Evolutionary conservation across 140 eudicot genomes (phyloP), one percentile per base, ranked within the genome.

Genomic region (Bidens hawaiensis): DNA sequence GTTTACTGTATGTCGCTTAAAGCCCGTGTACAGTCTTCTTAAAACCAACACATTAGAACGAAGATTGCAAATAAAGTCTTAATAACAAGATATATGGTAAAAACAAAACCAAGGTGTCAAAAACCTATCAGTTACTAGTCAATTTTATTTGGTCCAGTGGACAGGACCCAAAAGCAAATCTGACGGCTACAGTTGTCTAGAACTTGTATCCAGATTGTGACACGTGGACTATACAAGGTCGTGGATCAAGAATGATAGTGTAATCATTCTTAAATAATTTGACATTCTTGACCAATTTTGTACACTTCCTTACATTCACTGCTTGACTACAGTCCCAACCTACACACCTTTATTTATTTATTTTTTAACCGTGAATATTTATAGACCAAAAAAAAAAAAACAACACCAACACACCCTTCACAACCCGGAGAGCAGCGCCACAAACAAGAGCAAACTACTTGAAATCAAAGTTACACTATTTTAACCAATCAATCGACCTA

Each of bases 251-350:
- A 79, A 82, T 86, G 87, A 86, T 82, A 47, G 75, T 68, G 90
- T 83, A 82, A 86, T 86, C 76, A 86, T 86, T 69, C 72, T 79
- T 79, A 74, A 82, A 86, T 86, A 79, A 86, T 86, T 86, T 86
- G 87, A 82, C 90, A 82, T 76, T 82, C 90, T 79, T 83, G 73
- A 58, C 76, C 75, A 51, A 52, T 78, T 72, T 73, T 73, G 78
- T 73, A 73, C 73, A 57, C 62, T 15, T 65, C 43, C 61, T 47
- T 56, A 46, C 73, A 74, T 66, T 66, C 78, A 74, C 74, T 74
- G 78, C 68, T 66, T 66, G 31, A 59, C 69, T 58, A 66, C 74
- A 74, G 74, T 74, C 28, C 57, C 61, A 47, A 73, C 68, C 42
- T 65, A 59, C 69, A 38, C 24, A 46, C 62, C 56, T 15, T 11